Evolutionary conservation across 306 rosid species (phyloP).

Genomic region (Clitoria ternatea): DNA sequence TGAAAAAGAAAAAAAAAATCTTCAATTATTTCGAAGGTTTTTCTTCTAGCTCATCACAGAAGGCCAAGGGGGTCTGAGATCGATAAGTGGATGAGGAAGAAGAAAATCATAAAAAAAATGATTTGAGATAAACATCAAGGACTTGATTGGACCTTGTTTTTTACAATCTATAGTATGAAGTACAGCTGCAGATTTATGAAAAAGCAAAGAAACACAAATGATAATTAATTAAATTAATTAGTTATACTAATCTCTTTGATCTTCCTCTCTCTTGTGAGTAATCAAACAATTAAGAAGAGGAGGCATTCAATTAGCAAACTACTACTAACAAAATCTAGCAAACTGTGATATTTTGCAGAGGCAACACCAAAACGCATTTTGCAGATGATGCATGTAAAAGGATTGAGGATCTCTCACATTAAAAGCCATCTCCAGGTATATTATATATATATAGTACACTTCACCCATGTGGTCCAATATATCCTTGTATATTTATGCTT

Average conservation of each 20-base stretch:
- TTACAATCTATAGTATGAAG: background rate
- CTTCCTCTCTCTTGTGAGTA: background rate
- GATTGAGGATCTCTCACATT: conserved; percentile 62
- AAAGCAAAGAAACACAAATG: background rate
- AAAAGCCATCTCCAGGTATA: conserved; percentile 86
- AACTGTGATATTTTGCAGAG: conserved; percentile 43
- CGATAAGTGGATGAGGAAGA: too few species aligned
- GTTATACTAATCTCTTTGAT: background rate
- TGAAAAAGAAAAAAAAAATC: too few species aligned
- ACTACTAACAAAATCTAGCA: background rate
- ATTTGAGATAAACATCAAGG: too few species aligned
- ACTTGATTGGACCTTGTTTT: too few species aligned
- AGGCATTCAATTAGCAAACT: background rate
- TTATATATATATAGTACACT: background rate
- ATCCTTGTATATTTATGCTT: background rate
- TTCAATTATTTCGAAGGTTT: background rate
- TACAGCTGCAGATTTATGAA: background rate
- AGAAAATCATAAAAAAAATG: background rate
- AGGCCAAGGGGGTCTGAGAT: too few species aligned
- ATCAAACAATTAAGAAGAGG: background rate
- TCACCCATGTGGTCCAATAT: conserved; percentile 1
- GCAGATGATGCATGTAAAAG: conserved; percentile 68
- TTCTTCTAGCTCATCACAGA: too few species aligned
- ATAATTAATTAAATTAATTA: background rate
- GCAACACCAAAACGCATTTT: conserved; percentile 73